Percentiles rank a stretch among this genome's conserved stretches.
Conservation (phyloP, 2,329 filamentous ascomycete genomes). For the Dichotomopilus funicola region DNA sequence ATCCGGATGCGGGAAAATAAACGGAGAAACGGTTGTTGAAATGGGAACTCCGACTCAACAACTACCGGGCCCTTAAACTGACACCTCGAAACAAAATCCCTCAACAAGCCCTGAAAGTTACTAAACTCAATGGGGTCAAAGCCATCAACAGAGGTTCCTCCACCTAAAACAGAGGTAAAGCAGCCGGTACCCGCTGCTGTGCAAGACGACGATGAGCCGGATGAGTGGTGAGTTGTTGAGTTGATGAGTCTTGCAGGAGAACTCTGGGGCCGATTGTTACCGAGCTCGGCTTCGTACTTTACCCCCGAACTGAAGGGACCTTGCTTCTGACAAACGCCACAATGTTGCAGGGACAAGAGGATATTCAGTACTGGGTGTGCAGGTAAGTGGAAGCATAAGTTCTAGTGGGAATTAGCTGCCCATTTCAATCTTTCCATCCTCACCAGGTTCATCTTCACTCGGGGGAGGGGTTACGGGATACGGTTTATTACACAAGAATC, state of each 20-base stretch:
- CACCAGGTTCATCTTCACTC: conserved; percentile 1
- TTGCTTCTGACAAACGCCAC: conserved; percentile 21
- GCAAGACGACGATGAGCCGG: conserved; percentile 73
- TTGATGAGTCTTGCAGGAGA: background rate
- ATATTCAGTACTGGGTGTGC: conserved; percentile 95
- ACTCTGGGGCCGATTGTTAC: background rate
- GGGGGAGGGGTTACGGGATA: too few species aligned
- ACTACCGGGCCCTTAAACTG: background rate
- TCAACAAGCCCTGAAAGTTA: background rate
- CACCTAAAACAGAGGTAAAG: conserved; percentile 26
- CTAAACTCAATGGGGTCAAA: conserved; percentile 17
- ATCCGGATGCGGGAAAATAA: conserved; percentile 1
- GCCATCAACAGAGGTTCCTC: conserved; percentile 54
- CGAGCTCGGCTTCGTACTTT: background rate
- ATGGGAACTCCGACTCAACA: conserved; percentile 3
- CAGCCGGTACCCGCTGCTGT: conserved; percentile 27
- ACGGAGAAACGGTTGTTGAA: background rate
- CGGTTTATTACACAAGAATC: too few species aligned
- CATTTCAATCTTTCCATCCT: background rate
- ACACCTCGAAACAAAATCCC: background rate
- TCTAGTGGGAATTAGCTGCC: background rate
- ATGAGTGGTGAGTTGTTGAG: conserved; percentile 69
- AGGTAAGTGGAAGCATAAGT: conserved; percentile 43
- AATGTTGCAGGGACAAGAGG: conserved; percentile 73
- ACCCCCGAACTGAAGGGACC: background rate